These are phyloP conservation scores for Raffaelea deltoideospora DNA, from an alignment of 2,329 filamentous ascomycete species.

Conservation along the genomic window DNA sequence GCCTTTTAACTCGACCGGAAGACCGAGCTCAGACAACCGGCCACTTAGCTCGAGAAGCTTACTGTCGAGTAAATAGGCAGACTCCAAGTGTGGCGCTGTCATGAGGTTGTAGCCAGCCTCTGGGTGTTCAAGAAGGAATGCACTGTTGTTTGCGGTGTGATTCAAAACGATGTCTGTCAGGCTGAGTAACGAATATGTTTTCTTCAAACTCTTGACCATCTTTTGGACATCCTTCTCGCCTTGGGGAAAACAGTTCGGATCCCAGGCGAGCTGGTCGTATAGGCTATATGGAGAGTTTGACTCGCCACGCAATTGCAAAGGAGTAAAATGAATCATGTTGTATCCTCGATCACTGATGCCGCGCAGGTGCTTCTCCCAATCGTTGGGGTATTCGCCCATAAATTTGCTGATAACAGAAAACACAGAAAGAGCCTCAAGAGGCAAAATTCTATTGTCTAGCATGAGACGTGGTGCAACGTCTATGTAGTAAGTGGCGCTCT, in stretches of 20 bases:
- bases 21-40: slow-evolving; percentile 51
- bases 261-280: slow-evolving; percentile 82
- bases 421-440: slow-evolving; percentile 74
- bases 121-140: slow-evolving; percentile 87
- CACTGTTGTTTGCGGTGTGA: slow-evolving; percentile 89
- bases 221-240: slow-evolving; percentile 70
- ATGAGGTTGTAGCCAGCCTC: slow-evolving; percentile 90
- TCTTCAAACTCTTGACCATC: slow-evolving; percentile 68
- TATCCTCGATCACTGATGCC: slow-evolving; percentile 87
- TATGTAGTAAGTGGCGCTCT: slow-evolving; percentile 75
- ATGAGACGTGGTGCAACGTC: slow-evolving; percentile 75
- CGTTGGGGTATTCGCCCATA: slow-evolving; percentile 79
- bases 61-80: slow-evolving; percentile 46
- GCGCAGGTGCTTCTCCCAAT: slow-evolving; percentile 79
- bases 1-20: slow-evolving; percentile 59
- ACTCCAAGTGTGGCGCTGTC: slow-evolving; percentile 66
- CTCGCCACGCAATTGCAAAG: slow-evolving; percentile 69
- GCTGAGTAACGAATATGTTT: slow-evolving; percentile 69
- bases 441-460: slow-evolving; percentile 58
- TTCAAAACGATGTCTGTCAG: slow-evolving; percentile 97
- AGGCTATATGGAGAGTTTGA: slow-evolving; percentile 98
- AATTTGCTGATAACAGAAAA: slow-evolving; percentile 97
- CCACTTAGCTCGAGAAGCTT: slow-evolving; percentile 61
- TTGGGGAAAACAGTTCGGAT: slow-evolving; percentile 63
- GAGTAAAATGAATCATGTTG: slow-evolving; percentile 99